Conservation (phyloP, 2,329 filamentous ascomycete species). For the Penicillium brasilianum region DNA sequence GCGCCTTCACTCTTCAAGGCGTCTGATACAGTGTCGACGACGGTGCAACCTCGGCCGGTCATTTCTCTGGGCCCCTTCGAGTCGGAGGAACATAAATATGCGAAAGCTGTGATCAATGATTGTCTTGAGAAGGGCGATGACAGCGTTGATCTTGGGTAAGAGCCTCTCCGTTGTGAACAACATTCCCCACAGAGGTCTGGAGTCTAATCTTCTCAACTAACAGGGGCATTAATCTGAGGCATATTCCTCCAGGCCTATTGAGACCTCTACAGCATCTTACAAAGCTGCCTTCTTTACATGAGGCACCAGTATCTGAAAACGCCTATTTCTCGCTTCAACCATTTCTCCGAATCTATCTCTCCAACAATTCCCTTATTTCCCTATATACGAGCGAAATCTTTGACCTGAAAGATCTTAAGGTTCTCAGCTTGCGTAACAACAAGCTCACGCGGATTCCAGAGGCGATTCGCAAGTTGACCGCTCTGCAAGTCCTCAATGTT, state of each 20-base stretch:
- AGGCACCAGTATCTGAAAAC: slow-evolving; percentile 44
- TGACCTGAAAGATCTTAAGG: slow-evolving; percentile 46
- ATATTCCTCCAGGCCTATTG: slow-evolving; percentile 42
- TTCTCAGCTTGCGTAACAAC: slow-evolving; percentile 54
- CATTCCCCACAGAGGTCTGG: neutral
- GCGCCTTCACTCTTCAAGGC: neutral
- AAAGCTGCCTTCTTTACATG: slow-evolving; percentile 42
- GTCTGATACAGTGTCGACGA: neutral
- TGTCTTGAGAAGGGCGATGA: slow-evolving; percentile 53
- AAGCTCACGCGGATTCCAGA: slow-evolving; percentile 49
- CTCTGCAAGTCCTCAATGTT: slow-evolving; percentile 52
- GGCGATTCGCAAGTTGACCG: slow-evolving; percentile 47
- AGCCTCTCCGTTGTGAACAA: slow-evolving; percentile 6
- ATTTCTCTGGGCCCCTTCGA: slow-evolving; percentile 35
- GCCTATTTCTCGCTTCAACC: slow-evolving; percentile 47
- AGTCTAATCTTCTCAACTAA: neutral
- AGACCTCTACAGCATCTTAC: slow-evolving; percentile 47
- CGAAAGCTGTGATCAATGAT: slow-evolving; percentile 44
- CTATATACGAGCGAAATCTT: slow-evolving; percentile 49
- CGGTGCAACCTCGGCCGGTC: slow-evolving; percentile 23
- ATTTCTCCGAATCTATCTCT: slow-evolving; percentile 50
- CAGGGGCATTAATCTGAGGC: slow-evolving; percentile 40
- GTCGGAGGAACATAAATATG: slow-evolving; percentile 43
- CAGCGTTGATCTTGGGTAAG: slow-evolving; percentile 52
- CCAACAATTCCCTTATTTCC: slow-evolving; percentile 46